phyloP scores from a whole-genome alignment of 1,139 yeast genomes.

The Pichia terricola region DNA sequence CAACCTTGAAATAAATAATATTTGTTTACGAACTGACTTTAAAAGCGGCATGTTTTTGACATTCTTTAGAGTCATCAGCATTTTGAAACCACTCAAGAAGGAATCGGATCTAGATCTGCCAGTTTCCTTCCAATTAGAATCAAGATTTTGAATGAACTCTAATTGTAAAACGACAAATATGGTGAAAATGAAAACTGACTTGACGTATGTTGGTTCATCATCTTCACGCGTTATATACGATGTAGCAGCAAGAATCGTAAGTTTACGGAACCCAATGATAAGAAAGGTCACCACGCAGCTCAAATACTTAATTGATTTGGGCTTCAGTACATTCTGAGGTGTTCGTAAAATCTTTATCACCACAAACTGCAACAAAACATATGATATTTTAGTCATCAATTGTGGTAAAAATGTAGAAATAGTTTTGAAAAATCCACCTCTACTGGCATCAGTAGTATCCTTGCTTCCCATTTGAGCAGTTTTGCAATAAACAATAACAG shows the following conservation, averaged over 20 bases:
- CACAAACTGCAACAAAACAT: too few relatives aligned
- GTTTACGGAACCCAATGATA: slow-evolving; percentile 19
- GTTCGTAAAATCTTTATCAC: too few relatives aligned
- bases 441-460: background rate
- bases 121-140: slow-evolving; percentile 11
- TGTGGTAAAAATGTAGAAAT: slow-evolving; percentile 11
- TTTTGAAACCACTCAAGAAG: background rate
- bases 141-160: slow-evolving; percentile 9
- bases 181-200: slow-evolving; percentile 18
- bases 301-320: background rate
- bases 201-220: slow-evolving; percentile 18
- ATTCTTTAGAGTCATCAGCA: background rate
- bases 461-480: slow-evolving; percentile 2
- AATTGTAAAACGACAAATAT: slow-evolving; percentile 19
- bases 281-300: slow-evolving; percentile 16
- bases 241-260: slow-evolving; percentile 18
- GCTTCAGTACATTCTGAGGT: too few relatives aligned
- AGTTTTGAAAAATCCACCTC: slow-evolving; percentile 11
- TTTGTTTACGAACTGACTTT: too few relatives aligned
- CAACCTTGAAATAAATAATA: too few relatives aligned
- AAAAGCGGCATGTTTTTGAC: too few relatives aligned
- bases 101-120: too few relatives aligned
- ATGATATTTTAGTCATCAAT: slow-evolving; percentile 12
- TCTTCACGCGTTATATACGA: slow-evolving; percentile 21
- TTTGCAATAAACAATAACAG: slow-evolving; percentile 17